Base-by-base conservation (phyloP, 2,329 filamentous ascomycete species). In the Aspergillus glaucus region DNA sequence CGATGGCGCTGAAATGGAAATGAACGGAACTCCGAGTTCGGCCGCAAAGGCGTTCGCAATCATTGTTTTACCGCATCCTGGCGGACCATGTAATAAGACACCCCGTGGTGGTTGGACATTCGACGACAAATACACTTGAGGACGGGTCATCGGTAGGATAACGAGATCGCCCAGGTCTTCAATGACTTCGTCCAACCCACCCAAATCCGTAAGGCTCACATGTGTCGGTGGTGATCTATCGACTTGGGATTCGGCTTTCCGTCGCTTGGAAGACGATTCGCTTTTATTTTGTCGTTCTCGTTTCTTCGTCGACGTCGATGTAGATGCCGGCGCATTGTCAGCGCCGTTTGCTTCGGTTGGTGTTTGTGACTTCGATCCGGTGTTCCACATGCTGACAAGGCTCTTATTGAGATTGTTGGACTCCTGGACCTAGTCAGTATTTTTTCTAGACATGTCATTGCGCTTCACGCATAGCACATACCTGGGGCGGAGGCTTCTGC, bases 21-120 rank as follows among this genome's bases (percentile, higher is more conserved):
- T 85, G 61, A 90, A 92, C 0, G 88, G 84, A 2, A 90, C 82
- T 1, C 84, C 85, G 17, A 91, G 74, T 53, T 84, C 81, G 1
- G 86, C 85, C 3, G 88, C 88, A 58, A 88, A 85, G 1, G 87
- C 88, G 64, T 89, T 84, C 8, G 87, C 86, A 50, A 94, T 82
- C 75, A 88, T 85, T 0, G 88, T 94, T 68, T 94, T 94, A 57
- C 88, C 88, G 62, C 88, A 93, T 22, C 88, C 88, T 2, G 88
- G 88, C 0, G 88, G 88, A 0, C 88, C 88, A 67, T 94, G 86
- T 4, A 94, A 76, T 21, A 94, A 71, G 14, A 94, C 84, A 51
- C 87, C 87, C 43, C 85, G 81, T 32, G 85, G 83, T 37, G 86
- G 82, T 32, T 86, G 82, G 41, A 88, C 79, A 22, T 84, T 82